Evolutionary conservation across 1,284 basidiomycete genomes (phyloP).

Genomic region (Ustilago esculenta): DNA sequence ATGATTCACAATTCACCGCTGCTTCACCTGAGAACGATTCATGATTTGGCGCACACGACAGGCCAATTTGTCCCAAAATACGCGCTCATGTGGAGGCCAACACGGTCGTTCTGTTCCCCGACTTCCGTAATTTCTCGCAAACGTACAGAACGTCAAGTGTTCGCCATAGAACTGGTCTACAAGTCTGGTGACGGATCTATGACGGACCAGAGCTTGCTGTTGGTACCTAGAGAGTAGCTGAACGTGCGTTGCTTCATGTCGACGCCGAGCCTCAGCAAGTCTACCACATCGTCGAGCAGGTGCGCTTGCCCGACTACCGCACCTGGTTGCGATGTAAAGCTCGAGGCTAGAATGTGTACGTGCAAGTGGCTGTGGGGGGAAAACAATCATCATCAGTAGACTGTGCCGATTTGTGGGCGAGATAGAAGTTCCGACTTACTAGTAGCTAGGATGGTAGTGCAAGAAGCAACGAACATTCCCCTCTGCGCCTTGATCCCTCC

Average conservation of each 20-base stretch:
- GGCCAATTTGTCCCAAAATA: not conserved
- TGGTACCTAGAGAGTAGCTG: slow-evolving; percentile 75
- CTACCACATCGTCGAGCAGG: slow-evolving; percentile 88
- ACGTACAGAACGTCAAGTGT: too few relatives aligned
- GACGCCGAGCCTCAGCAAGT: slow-evolving; percentile 73
- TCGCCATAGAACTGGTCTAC: too few relatives aligned
- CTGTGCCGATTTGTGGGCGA: too few relatives aligned
- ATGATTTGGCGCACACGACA: slow-evolving; percentile 1
- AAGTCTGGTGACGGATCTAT: slow-evolving; percentile 8
- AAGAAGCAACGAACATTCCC: slow-evolving; percentile 79
- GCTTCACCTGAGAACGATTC: not conserved
- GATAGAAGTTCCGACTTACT: slow-evolving; percentile 71
- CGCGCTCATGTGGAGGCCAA: slow-evolving; percentile 1
- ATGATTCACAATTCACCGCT: too few relatives aligned
- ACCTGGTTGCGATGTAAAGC: slow-evolving; percentile 57
- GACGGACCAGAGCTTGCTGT: slow-evolving; percentile 48
- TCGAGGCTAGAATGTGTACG: slow-evolving; percentile 83
- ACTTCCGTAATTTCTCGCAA: too few relatives aligned
- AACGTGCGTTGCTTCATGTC: slow-evolving; percentile 77
- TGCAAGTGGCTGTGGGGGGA: slow-evolving; percentile 80
- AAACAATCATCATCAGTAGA: too few relatives aligned
- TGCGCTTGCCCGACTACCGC: slow-evolving; percentile 86
- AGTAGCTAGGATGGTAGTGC: slow-evolving; percentile 96
- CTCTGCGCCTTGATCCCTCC: slow-evolving; percentile 68
- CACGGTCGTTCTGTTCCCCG: not conserved